Conservation (phyloP, 1,284 basidiomycete species). For the Trichosporon asahii region DNA sequence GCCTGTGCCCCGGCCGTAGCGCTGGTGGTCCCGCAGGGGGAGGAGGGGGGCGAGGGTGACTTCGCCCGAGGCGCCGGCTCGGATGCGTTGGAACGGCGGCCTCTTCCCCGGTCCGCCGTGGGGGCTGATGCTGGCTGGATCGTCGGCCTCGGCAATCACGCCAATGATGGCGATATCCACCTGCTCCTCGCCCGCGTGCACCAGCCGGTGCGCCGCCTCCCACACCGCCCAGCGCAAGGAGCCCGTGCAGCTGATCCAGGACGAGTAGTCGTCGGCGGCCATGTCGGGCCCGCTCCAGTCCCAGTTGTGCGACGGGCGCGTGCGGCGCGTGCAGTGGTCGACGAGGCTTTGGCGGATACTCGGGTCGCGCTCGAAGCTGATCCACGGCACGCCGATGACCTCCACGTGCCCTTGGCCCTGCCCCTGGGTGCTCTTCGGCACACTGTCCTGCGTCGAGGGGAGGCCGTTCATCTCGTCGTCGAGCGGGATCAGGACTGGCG, state of each 20-base stretch:
- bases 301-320: constrained; percentile 22
- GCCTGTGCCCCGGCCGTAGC: not conserved
- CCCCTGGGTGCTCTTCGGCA: not conserved
- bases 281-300: constrained; percentile 25
- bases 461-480: not conserved
- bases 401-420: not conserved
- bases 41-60: constrained; percentile 13
- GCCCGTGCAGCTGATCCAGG: constrained; percentile 31
- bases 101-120: not conserved
- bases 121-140: no score
- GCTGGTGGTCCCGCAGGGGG: not conserved
- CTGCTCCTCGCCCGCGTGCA: not conserved
- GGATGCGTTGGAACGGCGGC: not conserved
- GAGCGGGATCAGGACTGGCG: not conserved
- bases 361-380: constrained; percentile 15
- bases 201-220: constrained; percentile 31
- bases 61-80: constrained; percentile 11
- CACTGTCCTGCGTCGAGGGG: not conserved
- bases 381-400: constrained; percentile 4
- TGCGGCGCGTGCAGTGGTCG: constrained; percentile 32
- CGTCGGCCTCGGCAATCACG: not conserved
- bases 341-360: constrained; percentile 31
- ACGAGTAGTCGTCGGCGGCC: constrained; percentile 22
- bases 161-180: constrained; percentile 28
- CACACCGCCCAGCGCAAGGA: constrained; percentile 35